A percentile compares a stretch with the other conserved stretches of the same genome.
phyloP scores from a whole-genome alignment of 2,329 filamentous ascomycete genomes.

The Verticillium albo-atrum region DNA sequence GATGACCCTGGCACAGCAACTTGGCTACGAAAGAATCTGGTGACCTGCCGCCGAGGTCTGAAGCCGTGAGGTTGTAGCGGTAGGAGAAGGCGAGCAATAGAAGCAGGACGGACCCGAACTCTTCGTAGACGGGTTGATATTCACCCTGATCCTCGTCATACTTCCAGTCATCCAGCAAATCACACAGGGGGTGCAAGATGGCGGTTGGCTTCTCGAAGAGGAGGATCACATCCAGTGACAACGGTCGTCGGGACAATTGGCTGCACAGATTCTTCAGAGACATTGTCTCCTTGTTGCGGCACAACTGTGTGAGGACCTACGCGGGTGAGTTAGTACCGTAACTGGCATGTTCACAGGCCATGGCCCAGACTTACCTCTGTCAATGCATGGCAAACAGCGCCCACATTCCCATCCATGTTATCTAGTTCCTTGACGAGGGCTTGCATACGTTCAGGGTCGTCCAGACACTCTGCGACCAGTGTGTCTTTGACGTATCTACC shows the following conservation, averaged over 20 bases:
- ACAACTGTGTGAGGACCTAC: slow-evolving; percentile 65
- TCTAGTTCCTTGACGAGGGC: slow-evolving; percentile 78
- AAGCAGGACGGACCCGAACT: slow-evolving; percentile 74
- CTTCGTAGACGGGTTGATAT: slow-evolving; percentile 81
- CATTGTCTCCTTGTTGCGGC: slow-evolving; percentile 71
- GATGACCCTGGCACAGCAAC: slow-evolving; percentile 56
- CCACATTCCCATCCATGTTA: slow-evolving; percentile 86
- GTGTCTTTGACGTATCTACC: slow-evolving; percentile 74
- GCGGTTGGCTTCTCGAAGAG: slow-evolving; percentile 67
- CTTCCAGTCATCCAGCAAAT: slow-evolving; percentile 71
- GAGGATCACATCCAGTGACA: slow-evolving; percentile 69
- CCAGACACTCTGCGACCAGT: slow-evolving; percentile 72
- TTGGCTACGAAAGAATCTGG: slow-evolving; percentile 65
- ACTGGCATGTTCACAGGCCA: neutral
- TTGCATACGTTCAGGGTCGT: slow-evolving; percentile 71
- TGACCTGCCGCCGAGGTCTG: slow-evolving; percentile 58
- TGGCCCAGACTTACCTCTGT: slow-evolving; percentile 55
- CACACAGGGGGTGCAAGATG: slow-evolving; percentile 70
- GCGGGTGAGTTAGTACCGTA: neutral
- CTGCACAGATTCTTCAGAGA: slow-evolving; percentile 71
- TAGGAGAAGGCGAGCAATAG: slow-evolving; percentile 71
- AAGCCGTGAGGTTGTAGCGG: slow-evolving; percentile 62
- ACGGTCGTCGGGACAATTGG: slow-evolving; percentile 67
- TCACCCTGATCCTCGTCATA: slow-evolving; percentile 82
- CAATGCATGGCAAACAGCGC: slow-evolving; percentile 75